Percentiles rank a stretch among this genome's conserved stretches.
These are phyloP conservation scores for Graphiopsis chlorocephala DNA, from an alignment of 2,329 filamentous ascomycete genomes.

Conservation along the genomic window DNA sequence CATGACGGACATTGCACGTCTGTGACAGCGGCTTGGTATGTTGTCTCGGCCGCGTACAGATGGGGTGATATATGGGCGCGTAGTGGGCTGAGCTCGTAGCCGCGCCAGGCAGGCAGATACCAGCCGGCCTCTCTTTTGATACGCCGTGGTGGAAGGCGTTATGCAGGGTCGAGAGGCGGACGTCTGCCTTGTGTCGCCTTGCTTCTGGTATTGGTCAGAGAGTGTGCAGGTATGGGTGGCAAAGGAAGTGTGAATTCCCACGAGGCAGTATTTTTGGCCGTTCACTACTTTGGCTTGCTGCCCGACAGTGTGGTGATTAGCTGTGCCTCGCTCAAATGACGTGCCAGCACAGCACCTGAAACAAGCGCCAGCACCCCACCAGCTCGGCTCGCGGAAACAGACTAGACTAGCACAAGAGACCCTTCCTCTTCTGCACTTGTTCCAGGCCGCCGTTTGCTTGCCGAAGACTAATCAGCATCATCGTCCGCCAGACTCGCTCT, in stretches of 20 bases:
- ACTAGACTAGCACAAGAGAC: slow-evolving; percentile 2
- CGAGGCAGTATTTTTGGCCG: not conserved
- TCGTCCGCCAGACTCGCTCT: not conserved
- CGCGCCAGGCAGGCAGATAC: slow-evolving; percentile 8
- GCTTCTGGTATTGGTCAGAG: not conserved
- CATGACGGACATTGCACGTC: slow-evolving; percentile 18
- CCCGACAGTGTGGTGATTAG: not conserved
- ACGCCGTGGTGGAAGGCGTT: slow-evolving; percentile 7
- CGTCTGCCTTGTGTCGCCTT: not conserved
- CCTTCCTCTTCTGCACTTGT: no score
- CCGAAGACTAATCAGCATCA: not conserved
- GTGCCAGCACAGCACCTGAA: not conserved
- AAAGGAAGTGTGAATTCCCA: not conserved
- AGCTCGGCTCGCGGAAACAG: slow-evolving; percentile 7
- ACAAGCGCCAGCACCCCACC: slow-evolving; percentile 7
- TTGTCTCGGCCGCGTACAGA: slow-evolving; percentile 18
- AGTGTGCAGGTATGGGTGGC: not conserved
- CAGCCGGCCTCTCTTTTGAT: slow-evolving; percentile 1
- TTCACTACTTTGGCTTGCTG: not conserved
- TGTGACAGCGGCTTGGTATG: slow-evolving; percentile 17
- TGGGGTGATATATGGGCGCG: not conserved
- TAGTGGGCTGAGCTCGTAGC: slow-evolving; percentile 1
- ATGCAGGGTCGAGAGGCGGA: not conserved
- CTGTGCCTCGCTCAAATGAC: not conserved
- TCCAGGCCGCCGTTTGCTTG: not conserved